Percentiles rank a stretch among this genome's conserved stretches.
phyloP scores from a whole-genome alignment of 768 basidiomycete genomes.

The Rossbeevera mucosa region DNA sequence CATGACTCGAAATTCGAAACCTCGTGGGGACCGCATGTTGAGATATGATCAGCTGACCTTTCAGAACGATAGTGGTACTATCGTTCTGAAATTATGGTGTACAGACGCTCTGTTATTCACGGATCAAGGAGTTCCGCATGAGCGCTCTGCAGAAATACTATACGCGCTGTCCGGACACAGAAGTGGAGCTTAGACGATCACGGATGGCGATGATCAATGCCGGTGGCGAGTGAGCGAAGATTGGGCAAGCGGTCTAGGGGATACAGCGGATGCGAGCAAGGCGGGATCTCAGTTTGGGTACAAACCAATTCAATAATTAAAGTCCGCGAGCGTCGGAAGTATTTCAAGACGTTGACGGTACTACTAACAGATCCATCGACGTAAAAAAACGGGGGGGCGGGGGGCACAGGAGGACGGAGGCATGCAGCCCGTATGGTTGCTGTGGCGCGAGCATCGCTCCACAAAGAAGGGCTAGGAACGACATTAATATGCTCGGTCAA shows the following conservation, averaged over 20 bases:
- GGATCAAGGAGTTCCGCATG: conserved; percentile 5
- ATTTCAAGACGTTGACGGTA: conserved; percentile 11
- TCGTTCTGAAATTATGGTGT: conserved; percentile 3
- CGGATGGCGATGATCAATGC: conserved; percentile 9
- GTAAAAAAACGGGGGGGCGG: conserved; percentile 14
- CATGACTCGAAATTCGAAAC: conserved; percentile 15
- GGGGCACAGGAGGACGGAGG: conserved; percentile 1
- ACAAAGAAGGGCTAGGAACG: conserved; percentile 9
- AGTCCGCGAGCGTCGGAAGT: conserved; percentile 27
- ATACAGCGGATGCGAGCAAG: background rate
- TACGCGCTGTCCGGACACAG: background rate
- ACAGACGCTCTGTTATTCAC: background rate
- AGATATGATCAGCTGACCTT: conserved; percentile 19
- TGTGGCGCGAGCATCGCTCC: conserved; percentile 11
- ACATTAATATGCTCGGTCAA: conserved; percentile 2
- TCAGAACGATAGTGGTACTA: conserved; percentile 2
- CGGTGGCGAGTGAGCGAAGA: background rate
- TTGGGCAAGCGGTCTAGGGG: background rate
- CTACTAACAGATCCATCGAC: conserved; percentile 8
- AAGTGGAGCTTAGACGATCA: background rate
- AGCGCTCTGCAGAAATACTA: background rate
- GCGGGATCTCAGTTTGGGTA: background rate
- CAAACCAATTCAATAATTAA: conserved; percentile 10
- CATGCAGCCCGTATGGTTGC: conserved; percentile 2
- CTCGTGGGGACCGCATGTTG: conserved; percentile 25